Conservation (phyloP, 805 yeast genomes). For the Kuraishia capsulata region DNA sequence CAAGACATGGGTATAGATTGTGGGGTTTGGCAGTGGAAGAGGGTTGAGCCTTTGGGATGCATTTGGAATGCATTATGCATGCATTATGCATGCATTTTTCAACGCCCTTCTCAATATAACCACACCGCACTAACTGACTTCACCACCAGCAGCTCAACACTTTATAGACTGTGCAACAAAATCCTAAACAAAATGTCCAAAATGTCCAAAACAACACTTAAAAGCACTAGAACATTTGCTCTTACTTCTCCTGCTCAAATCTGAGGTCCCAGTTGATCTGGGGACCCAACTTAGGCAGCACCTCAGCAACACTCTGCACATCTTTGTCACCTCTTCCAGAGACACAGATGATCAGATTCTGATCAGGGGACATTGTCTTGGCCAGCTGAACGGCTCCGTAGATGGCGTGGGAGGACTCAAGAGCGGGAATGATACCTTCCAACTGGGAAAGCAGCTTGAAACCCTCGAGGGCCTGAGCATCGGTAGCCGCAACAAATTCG, state of each 20-base stretch:
- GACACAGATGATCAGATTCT: slow-evolving; percentile 78
- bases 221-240: too few species aligned
- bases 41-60: too few species aligned
- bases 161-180: too few species aligned
- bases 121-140: too few species aligned
- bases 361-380: slow-evolving; percentile 66
- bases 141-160: too few species aligned
- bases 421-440: slow-evolving; percentile 98
- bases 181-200: too few species aligned
- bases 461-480: slow-evolving; percentile 90
- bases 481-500: slow-evolving; percentile 83
- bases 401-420: slow-evolving; percentile 95
- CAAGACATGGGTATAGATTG: too few species aligned
- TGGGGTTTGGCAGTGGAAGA: too few species aligned
- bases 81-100: background rate
- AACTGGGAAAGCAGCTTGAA: slow-evolving; percentile 81
- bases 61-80: too few species aligned
- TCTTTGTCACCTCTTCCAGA: slow-evolving; percentile 99
- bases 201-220: too few species aligned
- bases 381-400: slow-evolving; percentile 88
- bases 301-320: slow-evolving; percentile 95
- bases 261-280: slow-evolving; percentile 94
- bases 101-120: too few species aligned
- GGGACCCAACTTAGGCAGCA: slow-evolving; percentile 83
- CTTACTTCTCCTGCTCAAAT: slow-evolving; percentile 37